Base-by-base conservation (phyloP, 768 basidiomycete species). In the Sutorius australiensis region DNA sequence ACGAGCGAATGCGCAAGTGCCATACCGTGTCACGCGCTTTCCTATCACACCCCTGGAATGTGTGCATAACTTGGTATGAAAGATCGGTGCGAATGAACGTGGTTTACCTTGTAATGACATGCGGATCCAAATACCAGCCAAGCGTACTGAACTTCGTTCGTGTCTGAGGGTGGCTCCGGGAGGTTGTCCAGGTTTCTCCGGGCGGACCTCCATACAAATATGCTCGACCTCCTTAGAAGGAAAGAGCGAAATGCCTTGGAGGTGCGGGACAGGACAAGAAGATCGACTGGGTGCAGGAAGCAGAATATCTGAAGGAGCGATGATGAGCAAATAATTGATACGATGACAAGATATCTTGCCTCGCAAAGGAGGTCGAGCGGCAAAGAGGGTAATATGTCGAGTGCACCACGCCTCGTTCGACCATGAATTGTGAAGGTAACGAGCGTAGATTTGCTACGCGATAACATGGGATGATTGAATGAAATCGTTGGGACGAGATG, bases 131-230 rank as follows among this genome's bases (percentile, higher is more conserved):
- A 83, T 6, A 67, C 69, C 27, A 84, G 72, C 51, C 76, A 74
- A 5, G 76, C 76, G 61, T 74, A 83, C 46, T 74, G 73, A n/a
- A 77, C 70, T 56, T 82, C 80, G 28, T 56, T 70, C 70, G 82
- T 68, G 41, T 71, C 75, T n/a, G 65, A 47, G 12, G 78, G 81
- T 36, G 70, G 74, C 24, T 73, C 70, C 4, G 80, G 82, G 27
- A 82, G 62, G 16, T 62, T 71, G 17, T 54, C 59, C 31, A 80
- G 56, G 48, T 72, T 72, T 40, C 55, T 46, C 19, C 74, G 69
- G 32, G 75, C 71, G 24, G 67, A 54, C 28, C 54, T 62, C 70
- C 72, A 60, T 61, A 72, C 48, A 54, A 70, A 57, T 63, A 60
- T 50, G 59, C 67, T 13, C 51, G 72, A 37, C 51, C 48, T 48